Evolutionary conservation across 2,329 filamentous ascomycete genomes (phyloP).

Genomic region (Elsinoe fawcettii): DNA sequence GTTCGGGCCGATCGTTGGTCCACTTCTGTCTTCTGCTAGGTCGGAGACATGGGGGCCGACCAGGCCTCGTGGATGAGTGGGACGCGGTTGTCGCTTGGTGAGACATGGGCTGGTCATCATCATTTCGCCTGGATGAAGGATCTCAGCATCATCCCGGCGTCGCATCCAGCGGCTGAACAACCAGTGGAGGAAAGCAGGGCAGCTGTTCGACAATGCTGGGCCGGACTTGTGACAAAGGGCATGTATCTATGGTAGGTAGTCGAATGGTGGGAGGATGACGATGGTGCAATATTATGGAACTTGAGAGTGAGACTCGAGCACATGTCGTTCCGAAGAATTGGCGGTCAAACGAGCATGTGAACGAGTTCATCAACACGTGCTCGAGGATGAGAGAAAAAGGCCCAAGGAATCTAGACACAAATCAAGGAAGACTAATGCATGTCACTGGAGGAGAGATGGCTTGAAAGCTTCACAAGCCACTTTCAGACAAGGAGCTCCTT

Average conservation of each 20-base stretch:
- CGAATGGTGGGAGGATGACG: not conserved
- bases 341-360: not conserved
- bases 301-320: not conserved
- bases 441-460: not conserved
- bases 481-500: not conserved
- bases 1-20: constrained; percentile 4
- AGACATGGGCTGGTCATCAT: not conserved
- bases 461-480: constrained; percentile 2
- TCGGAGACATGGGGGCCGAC: constrained; percentile 5
- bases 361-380: not conserved
- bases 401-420: constrained; percentile 1
- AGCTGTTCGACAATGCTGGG: not conserved
- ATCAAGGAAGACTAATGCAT: not conserved
- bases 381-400: not conserved
- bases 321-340: not conserved
- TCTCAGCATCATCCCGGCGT: constrained; percentile 1
- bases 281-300: not conserved
- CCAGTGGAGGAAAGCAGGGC: not conserved
- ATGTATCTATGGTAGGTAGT: not conserved
- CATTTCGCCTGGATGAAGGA: not conserved
- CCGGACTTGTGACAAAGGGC: constrained; percentile 5
- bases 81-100: constrained; percentile 3
- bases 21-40: not conserved
- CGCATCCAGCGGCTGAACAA: not conserved
- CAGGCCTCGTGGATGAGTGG: not conserved